Percentiles rank a stretch among this genome's conserved stretches.
Conservation (phyloP, 75 land plant genomes). For the Cryptomeria japonica region DNA sequence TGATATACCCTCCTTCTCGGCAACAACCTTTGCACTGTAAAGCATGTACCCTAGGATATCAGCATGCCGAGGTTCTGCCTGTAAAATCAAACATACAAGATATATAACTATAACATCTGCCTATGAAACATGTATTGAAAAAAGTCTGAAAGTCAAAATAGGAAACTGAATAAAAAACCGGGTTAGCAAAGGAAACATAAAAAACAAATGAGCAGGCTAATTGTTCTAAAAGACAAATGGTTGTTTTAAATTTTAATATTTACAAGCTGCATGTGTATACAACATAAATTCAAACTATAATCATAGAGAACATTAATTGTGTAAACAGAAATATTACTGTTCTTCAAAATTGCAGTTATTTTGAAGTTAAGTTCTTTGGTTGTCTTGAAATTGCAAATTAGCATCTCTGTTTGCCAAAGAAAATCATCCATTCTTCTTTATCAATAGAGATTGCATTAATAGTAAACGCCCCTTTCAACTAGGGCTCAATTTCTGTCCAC, state of each 20-base stretch:
- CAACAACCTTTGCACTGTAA: constrained; percentile 71
- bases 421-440: neutral
- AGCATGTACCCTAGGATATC: constrained; percentile 86
- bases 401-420: neutral
- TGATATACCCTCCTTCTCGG: constrained; percentile 79
- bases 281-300: neutral
- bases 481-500: too few relatives aligned
- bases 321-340: neutral
- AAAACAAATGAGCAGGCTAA: neutral
- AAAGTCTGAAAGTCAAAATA: neutral
- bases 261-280: neutral
- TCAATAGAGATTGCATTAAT: neutral
- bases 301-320: neutral
- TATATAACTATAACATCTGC: neutral
- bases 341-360: neutral
- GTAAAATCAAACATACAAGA: neutral
- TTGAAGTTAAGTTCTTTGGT: neutral
- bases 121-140: constrained; percentile 11
- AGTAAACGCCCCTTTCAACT: neutral
- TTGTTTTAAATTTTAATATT: neutral
- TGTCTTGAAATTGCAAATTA: neutral
- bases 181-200: neutral
- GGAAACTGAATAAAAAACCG: neutral
- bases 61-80: constrained; percentile 82
- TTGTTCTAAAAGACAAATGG: neutral